These are phyloP conservation scores for Stemphylium lycopersici DNA, from an alignment of 2,329 filamentous ascomycete species.

Conservation along the genomic window DNA sequence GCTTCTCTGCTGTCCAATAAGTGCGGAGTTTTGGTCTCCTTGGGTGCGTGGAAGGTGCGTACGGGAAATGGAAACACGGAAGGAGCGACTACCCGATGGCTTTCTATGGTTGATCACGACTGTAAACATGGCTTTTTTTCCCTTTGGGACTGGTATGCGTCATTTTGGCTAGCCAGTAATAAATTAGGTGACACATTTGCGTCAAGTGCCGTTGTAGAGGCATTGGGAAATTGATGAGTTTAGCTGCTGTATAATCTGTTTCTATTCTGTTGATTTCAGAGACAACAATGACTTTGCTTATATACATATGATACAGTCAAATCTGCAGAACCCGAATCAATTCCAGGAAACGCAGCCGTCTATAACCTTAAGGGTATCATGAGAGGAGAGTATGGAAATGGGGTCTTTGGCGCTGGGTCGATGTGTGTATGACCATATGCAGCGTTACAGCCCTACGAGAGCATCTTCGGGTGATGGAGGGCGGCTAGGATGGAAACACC, in stretches of 20 bases:
- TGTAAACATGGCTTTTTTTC: background rate
- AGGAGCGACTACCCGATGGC: background rate
- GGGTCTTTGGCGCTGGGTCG: background rate
- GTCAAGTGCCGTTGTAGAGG: too few relatives aligned
- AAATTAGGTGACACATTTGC: too few relatives aligned
- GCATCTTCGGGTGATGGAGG: background rate
- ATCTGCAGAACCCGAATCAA: background rate
- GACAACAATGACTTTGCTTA: background rate
- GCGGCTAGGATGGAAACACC: background rate
- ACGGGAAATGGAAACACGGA: background rate
- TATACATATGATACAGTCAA: background rate
- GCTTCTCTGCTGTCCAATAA: background rate
- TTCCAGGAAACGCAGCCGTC: background rate
- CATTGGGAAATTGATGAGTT: too few relatives aligned
- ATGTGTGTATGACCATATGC: too few relatives aligned
- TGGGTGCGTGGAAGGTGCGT: background rate
- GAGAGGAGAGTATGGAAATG: conserved; percentile 36
- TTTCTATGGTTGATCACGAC: background rate
- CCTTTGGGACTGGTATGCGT: too few relatives aligned
- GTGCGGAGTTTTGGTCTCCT: background rate
- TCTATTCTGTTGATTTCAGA: too few relatives aligned
- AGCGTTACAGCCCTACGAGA: background rate
- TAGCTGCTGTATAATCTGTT: too few relatives aligned
- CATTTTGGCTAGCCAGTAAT: too few relatives aligned
- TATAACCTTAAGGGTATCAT: conserved; percentile 36